Evolutionary conservation across 2,329 filamentous ascomycete genomes (phyloP), one percentile per base, ranked within the genome.

Genomic region (Nemania diffusa): DNA sequence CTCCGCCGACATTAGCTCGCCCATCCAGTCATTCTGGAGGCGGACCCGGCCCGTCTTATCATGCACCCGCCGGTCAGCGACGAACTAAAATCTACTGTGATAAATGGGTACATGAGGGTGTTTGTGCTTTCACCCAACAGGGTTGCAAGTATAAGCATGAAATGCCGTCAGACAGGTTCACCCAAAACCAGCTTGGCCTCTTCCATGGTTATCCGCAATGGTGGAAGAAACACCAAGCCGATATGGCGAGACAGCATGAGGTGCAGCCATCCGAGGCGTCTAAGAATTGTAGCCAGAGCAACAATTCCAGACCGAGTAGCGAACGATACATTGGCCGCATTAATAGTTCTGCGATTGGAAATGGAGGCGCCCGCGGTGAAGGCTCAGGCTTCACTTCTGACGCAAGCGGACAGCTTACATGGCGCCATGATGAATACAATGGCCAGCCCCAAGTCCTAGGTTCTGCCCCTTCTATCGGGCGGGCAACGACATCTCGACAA

Each of bases 61-160:
- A 46, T 26, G 34, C 37, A 2, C 51, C 59, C 34, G 27, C 55
- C 0, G 26, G 46, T 11, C 74, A 73, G 60, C 74, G 76, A 17
- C 76, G 75, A 26, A 71, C 73, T 65, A 97, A 97, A 77, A 82
- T 91, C 26, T 97, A 91, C 79, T 97, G 94, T 80, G 92, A 93
- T 65, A 93, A 95, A 79, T 97, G 94, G 94, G 90, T 97, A 62
- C 90, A 92, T 73, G 90, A 92, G 65, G 94, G 93, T 22, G 88
- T 92, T 50, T 97, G 94, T 77, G 91, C 91, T 69, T 97, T 93
- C 78, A 90, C 87, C 3, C 92, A 97, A 77, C 90, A 94, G 75
- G 94, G 94, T 0, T 97, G 94, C 81, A 89, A 90, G 71, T 97
- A 90, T 83, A 95, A 94, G 81, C 94, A 97, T 78, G 92, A 96